These are phyloP conservation scores for Neocucurbitaria cava DNA, from an alignment of 2,329 filamentous ascomycete species.

Conservation along the genomic window DNA sequence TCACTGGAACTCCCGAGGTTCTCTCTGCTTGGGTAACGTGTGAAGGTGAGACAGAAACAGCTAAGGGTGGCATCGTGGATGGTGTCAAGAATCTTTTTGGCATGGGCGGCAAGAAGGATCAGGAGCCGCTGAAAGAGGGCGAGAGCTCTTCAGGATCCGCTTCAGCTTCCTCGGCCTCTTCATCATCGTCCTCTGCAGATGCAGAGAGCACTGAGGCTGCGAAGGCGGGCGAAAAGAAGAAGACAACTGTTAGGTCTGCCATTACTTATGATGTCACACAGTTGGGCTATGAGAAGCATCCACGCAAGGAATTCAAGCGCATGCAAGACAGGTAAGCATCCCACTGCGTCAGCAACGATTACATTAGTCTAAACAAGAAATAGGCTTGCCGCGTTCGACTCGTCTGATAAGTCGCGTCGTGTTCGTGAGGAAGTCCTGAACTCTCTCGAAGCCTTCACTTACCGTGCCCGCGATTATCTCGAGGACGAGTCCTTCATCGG, in stretches of 20 bases:
- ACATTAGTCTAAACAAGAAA: slow-evolving; percentile 18
- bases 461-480: slow-evolving; percentile 83
- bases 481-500: slow-evolving; percentile 77
- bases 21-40: slow-evolving; percentile 81
- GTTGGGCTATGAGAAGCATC: slow-evolving; percentile 62
- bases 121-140: slow-evolving; percentile 69
- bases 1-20: slow-evolving; percentile 82
- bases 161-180: slow-evolving; percentile 51
- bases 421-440: slow-evolving; percentile 88
- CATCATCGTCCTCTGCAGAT: slow-evolving; percentile 55
- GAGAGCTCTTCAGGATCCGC: slow-evolving; percentile 53
- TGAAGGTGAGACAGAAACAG: slow-evolving; percentile 73
- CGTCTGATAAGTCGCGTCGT: slow-evolving; percentile 78
- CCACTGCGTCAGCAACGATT: background rate
- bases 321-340: slow-evolving; percentile 63
- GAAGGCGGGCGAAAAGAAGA: slow-evolving; percentile 55
- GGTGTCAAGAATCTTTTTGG: slow-evolving; percentile 97
- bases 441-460: slow-evolving; percentile 91
- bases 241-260: slow-evolving; percentile 60
- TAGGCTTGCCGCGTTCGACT: slow-evolving; percentile 82
- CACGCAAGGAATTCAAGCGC: slow-evolving; percentile 64
- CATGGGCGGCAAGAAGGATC: slow-evolving; percentile 89
- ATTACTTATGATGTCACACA: slow-evolving; percentile 56
- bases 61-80: slow-evolving; percentile 84
- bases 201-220: slow-evolving; percentile 58